A percentile compares a stretch with the other conserved stretches of the same genome.
phyloP scores from a whole-genome alignment of 2,329 filamentous ascomycete species.

The Paecilomyces sp. region DNA sequence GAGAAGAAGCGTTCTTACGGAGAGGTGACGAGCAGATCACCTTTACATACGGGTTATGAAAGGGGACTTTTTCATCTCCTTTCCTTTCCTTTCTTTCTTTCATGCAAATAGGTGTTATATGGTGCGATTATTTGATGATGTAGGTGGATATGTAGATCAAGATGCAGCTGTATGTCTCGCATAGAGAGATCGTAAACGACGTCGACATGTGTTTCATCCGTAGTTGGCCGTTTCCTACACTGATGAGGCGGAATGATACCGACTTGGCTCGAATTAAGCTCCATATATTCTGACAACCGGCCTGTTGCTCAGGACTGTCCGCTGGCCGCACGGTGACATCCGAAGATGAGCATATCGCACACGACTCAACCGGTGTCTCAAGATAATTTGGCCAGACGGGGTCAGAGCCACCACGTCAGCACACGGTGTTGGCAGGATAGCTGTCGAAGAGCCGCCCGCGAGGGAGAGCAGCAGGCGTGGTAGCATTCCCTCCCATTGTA shows the following conservation, averaged over 20 bases:
- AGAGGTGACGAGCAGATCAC: slow-evolving; percentile 11
- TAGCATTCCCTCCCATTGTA: background rate
- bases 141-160: background rate
- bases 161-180: background rate
- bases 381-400: background rate
- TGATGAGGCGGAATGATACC: background rate
- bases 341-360: background rate
- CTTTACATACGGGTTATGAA: slow-evolving; percentile 10
- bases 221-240: background rate
- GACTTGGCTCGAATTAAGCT: background rate
- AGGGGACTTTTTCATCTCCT: background rate
- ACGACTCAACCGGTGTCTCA: background rate
- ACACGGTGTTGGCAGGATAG: background rate
- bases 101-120: background rate
- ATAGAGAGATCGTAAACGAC: background rate
- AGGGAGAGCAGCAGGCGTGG: background rate
- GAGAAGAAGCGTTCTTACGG: slow-evolving; percentile 2
- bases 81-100: background rate
- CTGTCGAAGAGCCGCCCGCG: background rate
- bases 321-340: background rate
- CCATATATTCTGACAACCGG: background rate
- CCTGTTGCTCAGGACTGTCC: background rate
- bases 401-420: background rate
- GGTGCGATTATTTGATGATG: background rate
- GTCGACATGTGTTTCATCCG: background rate